Conservation (phyloP, 768 basidiomycete genomes). For the Trametes gibbosa region DNA sequence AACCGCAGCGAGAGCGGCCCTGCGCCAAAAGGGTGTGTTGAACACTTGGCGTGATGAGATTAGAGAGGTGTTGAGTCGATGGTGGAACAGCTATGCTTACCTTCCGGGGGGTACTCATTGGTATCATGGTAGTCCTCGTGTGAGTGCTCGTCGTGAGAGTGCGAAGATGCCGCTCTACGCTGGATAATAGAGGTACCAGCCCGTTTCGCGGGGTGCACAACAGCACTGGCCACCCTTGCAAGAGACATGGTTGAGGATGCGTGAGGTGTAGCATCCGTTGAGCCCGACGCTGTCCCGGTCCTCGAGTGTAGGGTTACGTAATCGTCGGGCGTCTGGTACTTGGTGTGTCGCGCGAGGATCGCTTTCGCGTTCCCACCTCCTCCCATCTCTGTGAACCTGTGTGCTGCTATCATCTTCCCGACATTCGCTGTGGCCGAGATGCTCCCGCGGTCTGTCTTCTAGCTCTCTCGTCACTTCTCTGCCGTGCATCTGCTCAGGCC, state of each 20-base stretch:
- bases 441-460: slow-evolving; percentile 1
- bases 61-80: background rate
- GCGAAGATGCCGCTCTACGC: slow-evolving; percentile 44
- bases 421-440: background rate
- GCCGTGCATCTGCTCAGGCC: background rate
- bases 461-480: slow-evolving; percentile 1
- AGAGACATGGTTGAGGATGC: slow-evolving; percentile 38
- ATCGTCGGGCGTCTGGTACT: background rate
- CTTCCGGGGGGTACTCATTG: slow-evolving; percentile 56
- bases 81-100: slow-evolving; percentile 34
- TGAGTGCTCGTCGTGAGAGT: slow-evolving; percentile 35
- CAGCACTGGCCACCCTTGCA: slow-evolving; percentile 34
- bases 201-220: slow-evolving; percentile 32
- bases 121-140: slow-evolving; percentile 38
- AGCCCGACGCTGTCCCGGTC: background rate
- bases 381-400: slow-evolving; percentile 1
- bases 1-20: slow-evolving; percentile 50
- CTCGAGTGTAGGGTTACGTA: slow-evolving; percentile 7
- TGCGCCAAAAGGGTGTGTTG: slow-evolving; percentile 64
- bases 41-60: slow-evolving; percentile 46
- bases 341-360: background rate
- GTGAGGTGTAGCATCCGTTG: background rate
- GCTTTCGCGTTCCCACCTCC: background rate
- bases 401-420: background rate
- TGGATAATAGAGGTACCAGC: slow-evolving; percentile 32